These are phyloP conservation scores for Metschnikowia corniflorae DNA, from an alignment of 805 yeast species.

Conservation along the genomic window DNA sequence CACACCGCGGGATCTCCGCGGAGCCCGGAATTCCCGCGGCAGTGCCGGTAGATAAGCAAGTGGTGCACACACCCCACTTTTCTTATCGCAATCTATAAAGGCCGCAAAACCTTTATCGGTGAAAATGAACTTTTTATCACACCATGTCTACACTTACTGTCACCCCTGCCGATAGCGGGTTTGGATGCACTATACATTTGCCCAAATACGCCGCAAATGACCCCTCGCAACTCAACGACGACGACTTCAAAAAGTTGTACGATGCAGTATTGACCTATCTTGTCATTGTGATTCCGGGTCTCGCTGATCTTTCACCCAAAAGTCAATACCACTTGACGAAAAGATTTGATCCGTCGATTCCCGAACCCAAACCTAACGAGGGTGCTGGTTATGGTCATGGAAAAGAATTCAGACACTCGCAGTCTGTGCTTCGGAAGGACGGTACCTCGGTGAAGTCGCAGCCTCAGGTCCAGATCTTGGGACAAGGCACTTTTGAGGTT, in stretches of 20 bases:
- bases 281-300: conserved; percentile 72
- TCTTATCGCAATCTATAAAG: conserved; percentile 10
- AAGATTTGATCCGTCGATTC: conserved; percentile 69
- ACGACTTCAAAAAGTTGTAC: conserved; percentile 58
- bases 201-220: conserved; percentile 67
- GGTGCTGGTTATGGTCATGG: conserved; percentile 78
- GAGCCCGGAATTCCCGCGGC: conserved; percentile 6
- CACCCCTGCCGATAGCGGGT: conserved; percentile 19
- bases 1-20: conserved; percentile 2
- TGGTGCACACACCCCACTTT: conserved; percentile 3
- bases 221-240: conserved; percentile 63
- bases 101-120: background rate
- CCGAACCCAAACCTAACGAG: conserved; percentile 36
- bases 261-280: conserved; percentile 65
- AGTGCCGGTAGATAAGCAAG: conserved; percentile 1
- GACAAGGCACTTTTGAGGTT: conserved; percentile 69
- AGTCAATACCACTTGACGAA: conserved; percentile 76
- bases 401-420: conserved; percentile 53
- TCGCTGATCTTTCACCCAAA: conserved; percentile 62
- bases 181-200: conserved; percentile 66
- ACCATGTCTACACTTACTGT: conserved; percentile 8
- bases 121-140: background rate
- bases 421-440: conserved; percentile 71
- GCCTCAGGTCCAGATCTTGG: conserved; percentile 89
- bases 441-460: conserved; percentile 75